phyloP scores from a whole-genome alignment of 129 eudicot genomes.

The Arctium lappa region DNA sequence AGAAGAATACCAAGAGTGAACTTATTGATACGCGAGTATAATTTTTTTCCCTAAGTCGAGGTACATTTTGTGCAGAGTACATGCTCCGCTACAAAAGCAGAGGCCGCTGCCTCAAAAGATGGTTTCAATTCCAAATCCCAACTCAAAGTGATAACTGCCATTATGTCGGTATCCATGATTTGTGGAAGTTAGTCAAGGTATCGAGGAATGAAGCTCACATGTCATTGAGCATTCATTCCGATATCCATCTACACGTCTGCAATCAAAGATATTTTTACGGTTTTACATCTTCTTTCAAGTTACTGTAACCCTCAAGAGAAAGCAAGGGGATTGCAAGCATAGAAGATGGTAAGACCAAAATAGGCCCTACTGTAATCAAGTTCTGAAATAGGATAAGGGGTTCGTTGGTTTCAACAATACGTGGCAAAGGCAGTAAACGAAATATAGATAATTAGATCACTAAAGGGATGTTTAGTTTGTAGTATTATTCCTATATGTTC shows the following conservation, averaged over 20 bases:
- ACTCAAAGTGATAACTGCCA: not conserved
- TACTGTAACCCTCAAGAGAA: not conserved
- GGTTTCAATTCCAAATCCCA: not conserved
- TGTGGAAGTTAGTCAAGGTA: not conserved
- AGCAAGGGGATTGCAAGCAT: not conserved
- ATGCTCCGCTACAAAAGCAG: not conserved
- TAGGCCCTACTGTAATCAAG: not conserved
- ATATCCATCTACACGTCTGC: not conserved
- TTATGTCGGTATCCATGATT: not conserved
- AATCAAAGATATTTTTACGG: not conserved
- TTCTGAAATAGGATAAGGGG: not conserved
- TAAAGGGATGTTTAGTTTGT: not conserved
- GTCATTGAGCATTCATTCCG: not conserved
- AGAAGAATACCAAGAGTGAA: not conserved
- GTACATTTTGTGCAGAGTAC: not conserved
- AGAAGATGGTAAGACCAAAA: too few species aligned
- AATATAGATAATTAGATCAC: not conserved
- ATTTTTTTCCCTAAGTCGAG: not conserved
- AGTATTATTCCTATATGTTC: too few species aligned
- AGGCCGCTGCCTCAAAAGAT: not conserved
- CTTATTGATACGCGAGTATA: not conserved
- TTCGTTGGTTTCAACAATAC: not conserved
- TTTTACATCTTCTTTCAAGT: not conserved
- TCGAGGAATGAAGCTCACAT: constrained; percentile 4
- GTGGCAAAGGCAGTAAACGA: not conserved